Percentiles rank a stretch among this genome's conserved stretches.
Conservation (phyloP, 2,329 filamentous ascomycete genomes). For the Xylariaceae sp. region DNA sequence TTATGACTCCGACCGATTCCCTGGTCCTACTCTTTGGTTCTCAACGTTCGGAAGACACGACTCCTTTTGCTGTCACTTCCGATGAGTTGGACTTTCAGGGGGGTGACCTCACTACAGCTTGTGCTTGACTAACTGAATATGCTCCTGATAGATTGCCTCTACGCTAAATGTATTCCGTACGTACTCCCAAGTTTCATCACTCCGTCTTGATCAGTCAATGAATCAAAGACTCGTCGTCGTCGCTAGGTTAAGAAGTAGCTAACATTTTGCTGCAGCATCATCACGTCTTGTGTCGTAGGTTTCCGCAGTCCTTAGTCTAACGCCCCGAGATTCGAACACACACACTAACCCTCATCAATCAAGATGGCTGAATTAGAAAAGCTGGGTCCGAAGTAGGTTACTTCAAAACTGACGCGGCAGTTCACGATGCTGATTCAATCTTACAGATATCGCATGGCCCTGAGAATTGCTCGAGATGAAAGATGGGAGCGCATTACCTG, state of each 20-base stretch:
- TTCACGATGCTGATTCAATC: background rate
- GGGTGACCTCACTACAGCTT: background rate
- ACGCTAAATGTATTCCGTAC: conserved; percentile 76
- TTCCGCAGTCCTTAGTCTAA: background rate
- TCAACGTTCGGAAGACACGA: background rate
- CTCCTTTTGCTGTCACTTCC: background rate
- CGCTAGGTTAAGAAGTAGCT: background rate
- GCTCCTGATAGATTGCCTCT: conserved; percentile 61
- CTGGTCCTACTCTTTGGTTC: background rate
- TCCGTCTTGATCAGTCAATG: background rate
- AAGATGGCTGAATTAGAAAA: conserved; percentile 63
- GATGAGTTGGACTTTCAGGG: background rate
- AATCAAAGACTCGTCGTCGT: background rate
- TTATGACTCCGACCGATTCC: background rate
- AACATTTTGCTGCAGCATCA: conserved; percentile 13
- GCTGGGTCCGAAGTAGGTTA: conserved; percentile 70
- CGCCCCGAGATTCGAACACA: background rate
- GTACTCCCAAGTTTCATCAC: conserved; percentile 49
- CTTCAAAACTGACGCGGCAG: background rate
- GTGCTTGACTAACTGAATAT: conserved; percentile 7
- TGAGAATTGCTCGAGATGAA: conserved; percentile 74
- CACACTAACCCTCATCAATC: background rate
- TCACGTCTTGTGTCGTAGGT: conserved; percentile 19
- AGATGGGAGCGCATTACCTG: conserved; percentile 81
- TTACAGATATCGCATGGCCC: conserved; percentile 17